Percentiles rank a stretch among this genome's conserved stretches.
phyloP scores from a whole-genome alignment of 2,329 filamentous ascomycete species.

The Beauveria rudraprayagi region DNA sequence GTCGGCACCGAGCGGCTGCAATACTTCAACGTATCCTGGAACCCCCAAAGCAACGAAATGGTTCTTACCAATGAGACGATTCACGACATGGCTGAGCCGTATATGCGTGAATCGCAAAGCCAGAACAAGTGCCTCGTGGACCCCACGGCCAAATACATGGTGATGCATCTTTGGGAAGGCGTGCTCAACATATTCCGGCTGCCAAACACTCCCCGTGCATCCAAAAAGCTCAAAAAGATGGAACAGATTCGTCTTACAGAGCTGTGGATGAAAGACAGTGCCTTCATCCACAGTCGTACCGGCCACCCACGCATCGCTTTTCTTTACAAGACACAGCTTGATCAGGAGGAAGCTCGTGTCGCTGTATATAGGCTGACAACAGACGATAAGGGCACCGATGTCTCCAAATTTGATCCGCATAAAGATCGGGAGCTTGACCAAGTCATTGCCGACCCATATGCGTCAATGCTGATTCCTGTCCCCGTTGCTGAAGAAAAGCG shows the following conservation, averaged over 20 bases:
- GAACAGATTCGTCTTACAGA: slow-evolving; percentile 50
- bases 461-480: slow-evolving; percentile 56
- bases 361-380: slow-evolving; percentile 51
- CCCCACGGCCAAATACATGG: slow-evolving; percentile 58
- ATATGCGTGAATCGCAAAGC: slow-evolving; percentile 70
- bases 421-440: slow-evolving; percentile 49
- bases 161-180: slow-evolving; percentile 53
- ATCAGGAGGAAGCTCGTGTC: slow-evolving; percentile 45
- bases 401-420: slow-evolving; percentile 45
- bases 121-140: slow-evolving; percentile 79
- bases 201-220: slow-evolving; percentile 35
- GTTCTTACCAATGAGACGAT: slow-evolving; percentile 44
- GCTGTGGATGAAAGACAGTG: slow-evolving; percentile 51
- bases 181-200: slow-evolving; percentile 48
- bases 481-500: slow-evolving; percentile 50
- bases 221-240: slow-evolving; percentile 38
- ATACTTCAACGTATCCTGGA: slow-evolving; percentile 88
- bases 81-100: slow-evolving; percentile 46
- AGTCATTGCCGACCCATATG: slow-evolving; percentile 46
- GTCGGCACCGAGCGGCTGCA: slow-evolving; percentile 83
- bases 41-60: slow-evolving; percentile 45
- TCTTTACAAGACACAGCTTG: slow-evolving; percentile 46
- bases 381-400: slow-evolving; percentile 48
- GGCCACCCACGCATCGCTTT: slow-evolving; percentile 51
- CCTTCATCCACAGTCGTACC: slow-evolving; percentile 50